phyloP scores from a whole-genome alignment of 2,329 filamentous ascomycete species.

The Aspergillus ochraceoroseus region DNA sequence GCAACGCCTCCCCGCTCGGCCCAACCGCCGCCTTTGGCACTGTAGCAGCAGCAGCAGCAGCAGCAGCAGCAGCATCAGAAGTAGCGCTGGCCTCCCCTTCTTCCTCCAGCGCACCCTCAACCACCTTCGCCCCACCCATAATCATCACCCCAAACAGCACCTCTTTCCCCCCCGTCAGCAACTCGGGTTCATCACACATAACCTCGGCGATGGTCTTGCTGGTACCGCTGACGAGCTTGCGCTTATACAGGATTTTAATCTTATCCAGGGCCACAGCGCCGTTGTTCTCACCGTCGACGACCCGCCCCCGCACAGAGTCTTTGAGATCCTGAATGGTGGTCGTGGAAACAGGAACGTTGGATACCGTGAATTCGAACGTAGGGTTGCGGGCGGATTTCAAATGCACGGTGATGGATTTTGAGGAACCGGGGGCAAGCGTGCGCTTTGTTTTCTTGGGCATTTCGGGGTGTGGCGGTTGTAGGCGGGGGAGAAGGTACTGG shows the following conservation, averaged over 20 bases:
- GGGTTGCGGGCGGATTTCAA: conserved; percentile 65
- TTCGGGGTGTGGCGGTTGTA: conserved; percentile 41
- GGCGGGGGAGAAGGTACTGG: conserved; percentile 47
- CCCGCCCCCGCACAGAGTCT: conserved; percentile 58
- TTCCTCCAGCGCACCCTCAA: conserved; percentile 34
- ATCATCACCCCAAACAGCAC: conserved; percentile 86
- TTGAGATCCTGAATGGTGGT: conserved; percentile 79
- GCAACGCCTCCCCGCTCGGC: conserved; percentile 54
- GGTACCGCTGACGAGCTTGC: conserved; percentile 71
- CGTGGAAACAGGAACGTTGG: conserved; percentile 55
- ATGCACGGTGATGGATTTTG: conserved; percentile 36
- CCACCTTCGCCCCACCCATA: conserved; percentile 62
- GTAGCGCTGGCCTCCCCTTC: conserved; percentile 27
- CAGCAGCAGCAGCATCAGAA: conserved; percentile 18
- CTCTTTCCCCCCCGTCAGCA: conserved; percentile 38
- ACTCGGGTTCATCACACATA: conserved; percentile 52
- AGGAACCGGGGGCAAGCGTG: conserved; percentile 35
- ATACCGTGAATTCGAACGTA: conserved; percentile 62
- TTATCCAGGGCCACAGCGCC: conserved; percentile 57
- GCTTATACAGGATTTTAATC: conserved; percentile 78
- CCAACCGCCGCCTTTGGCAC: conserved; percentile 45
- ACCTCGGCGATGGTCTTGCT: conserved; percentile 69
- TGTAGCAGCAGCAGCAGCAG: conserved; percentile 19
- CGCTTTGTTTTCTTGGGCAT: conserved; percentile 42
- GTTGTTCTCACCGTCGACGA: conserved; percentile 46